Evolutionary conservation across 805 yeast species (phyloP).

Genomic region (Sugiyamaella chiloensis): DNA sequence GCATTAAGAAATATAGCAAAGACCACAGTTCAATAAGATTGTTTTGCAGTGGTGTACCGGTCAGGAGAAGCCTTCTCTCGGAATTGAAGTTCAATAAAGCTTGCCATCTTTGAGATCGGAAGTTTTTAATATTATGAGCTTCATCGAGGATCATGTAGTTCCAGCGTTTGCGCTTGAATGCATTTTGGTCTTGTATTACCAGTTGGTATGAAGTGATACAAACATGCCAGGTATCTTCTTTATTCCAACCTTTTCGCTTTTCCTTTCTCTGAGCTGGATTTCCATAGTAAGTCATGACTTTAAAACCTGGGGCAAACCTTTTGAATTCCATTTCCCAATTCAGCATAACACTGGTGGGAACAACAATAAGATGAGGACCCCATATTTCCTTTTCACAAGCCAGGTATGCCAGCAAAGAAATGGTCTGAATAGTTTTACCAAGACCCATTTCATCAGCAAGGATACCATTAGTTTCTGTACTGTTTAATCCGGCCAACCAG

Average conservation of each 20-base stretch:
- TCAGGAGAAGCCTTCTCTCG: constrained; percentile 76
- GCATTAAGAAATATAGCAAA: constrained; percentile 90
- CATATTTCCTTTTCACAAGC: constrained; percentile 93
- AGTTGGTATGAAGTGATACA: constrained; percentile 96
- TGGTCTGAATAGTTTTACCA: constrained; percentile 94
- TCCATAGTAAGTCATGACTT: constrained; percentile 92
- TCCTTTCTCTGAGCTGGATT: constrained; percentile 95
- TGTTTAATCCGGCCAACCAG: constrained; percentile 93
- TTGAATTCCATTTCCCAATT: constrained; percentile 99
- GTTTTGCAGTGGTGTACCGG: constrained; percentile 97
- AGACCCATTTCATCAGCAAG: constrained; percentile 99
- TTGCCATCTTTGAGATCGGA: constrained; percentile 96
- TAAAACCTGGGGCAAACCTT: constrained; percentile 96
- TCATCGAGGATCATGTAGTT: constrained; percentile 92
- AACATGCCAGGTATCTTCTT: constrained; percentile 91
- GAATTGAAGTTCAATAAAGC: constrained; percentile 92
- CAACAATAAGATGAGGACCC: constrained; percentile 98
- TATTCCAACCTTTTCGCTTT: constrained; percentile 97
- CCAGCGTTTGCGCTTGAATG: constrained; percentile 91
- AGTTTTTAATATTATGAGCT: constrained; percentile 96
- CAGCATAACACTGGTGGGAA: constrained; percentile 94
- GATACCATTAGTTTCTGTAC: constrained; percentile 91
- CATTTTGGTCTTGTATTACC: constrained; percentile 95
- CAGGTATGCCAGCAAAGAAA: constrained; percentile 75
- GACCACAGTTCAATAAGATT: constrained; percentile 97